phyloP scores from a whole-genome alignment of 176 grass and related monocot genomes.

The Typha latifolia region DNA sequence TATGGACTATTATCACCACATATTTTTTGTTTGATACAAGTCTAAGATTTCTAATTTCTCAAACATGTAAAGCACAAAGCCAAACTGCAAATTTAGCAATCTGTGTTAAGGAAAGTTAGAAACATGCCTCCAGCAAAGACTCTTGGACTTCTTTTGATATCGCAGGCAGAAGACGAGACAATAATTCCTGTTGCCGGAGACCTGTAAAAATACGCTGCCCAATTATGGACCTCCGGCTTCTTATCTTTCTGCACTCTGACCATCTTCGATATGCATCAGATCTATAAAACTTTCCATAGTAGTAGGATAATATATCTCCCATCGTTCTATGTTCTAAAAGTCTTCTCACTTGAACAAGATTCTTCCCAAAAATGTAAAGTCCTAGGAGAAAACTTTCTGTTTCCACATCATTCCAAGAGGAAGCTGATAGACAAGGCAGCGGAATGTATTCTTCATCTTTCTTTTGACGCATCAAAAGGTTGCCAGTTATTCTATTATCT shows the following conservation, averaged over 20 bases:
- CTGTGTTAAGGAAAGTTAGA: not conserved
- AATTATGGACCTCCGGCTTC: slow-evolving; percentile 68
- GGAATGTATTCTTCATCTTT: slow-evolving; percentile 23
- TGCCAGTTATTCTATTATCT: slow-evolving; percentile 5
- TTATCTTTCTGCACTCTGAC: slow-evolving; percentile 65
- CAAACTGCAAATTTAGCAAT: not conserved
- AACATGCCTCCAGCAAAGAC: slow-evolving; percentile 30
- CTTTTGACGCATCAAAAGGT: slow-evolving; percentile 19
- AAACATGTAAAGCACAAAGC: not conserved
- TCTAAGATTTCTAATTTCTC: not conserved
- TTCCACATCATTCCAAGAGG: slow-evolving; percentile 53
- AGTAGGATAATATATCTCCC: slow-evolving; percentile 78
- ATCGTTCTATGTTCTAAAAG: slow-evolving; percentile 57
- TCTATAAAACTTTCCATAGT: slow-evolving; percentile 78
- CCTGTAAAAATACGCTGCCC: slow-evolving; percentile 82
- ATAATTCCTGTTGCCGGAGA: slow-evolving; percentile 63
- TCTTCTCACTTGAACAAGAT: slow-evolving; percentile 59
- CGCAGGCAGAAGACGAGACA: slow-evolving; percentile 51
- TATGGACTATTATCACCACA: not conserved
- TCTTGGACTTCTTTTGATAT: slow-evolving; percentile 45
- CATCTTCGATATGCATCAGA: slow-evolving; percentile 58
- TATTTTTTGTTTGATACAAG: not conserved
- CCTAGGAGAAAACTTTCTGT: slow-evolving; percentile 68
- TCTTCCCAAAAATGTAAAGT: slow-evolving; percentile 88
- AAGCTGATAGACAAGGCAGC: slow-evolving; percentile 39